Conservation (phyloP, 1,284 basidiomycete species). For the Hortiboletus rubellus region DNA sequence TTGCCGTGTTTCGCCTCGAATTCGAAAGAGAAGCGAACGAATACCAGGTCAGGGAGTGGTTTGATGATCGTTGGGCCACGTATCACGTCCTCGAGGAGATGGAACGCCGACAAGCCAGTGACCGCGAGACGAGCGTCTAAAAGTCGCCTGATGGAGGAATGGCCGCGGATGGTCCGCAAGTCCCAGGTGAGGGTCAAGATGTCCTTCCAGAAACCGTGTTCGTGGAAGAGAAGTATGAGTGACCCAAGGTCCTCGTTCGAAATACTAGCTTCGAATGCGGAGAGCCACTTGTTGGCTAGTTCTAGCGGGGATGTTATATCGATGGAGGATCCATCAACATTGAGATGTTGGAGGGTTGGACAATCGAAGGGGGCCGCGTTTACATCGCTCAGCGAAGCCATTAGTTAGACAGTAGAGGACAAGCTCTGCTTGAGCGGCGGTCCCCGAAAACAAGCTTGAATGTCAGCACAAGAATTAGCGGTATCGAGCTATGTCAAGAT, state of each 20-base stretch:
- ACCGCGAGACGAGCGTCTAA: constrained; percentile 20
- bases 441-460: not conserved
- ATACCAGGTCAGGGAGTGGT: constrained; percentile 21
- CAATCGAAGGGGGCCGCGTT: constrained; percentile 15
- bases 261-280: constrained; percentile 26
- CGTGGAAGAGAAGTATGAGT: constrained; percentile 21
- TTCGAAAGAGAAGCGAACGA: constrained; percentile 24
- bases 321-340: constrained; percentile 12
- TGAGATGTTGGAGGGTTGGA: constrained; percentile 24
- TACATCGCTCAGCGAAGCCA: not conserved
- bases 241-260: constrained; percentile 19
- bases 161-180: constrained; percentile 28
- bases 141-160: constrained; percentile 18
- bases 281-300: constrained; percentile 28
- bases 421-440: not conserved
- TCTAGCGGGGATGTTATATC: constrained; percentile 13
- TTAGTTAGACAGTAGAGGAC: not conserved
- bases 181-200: constrained; percentile 32
- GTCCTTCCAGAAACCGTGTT: constrained; percentile 32
- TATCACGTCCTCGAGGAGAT: constrained; percentile 13
- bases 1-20: constrained; percentile 28
- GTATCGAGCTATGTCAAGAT: no score
- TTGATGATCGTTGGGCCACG: constrained; percentile 19
- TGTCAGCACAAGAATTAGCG: not conserved
- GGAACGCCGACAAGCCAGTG: constrained; percentile 30